These are phyloP conservation scores for Brassica nigra DNA, from an alignment of 345 rosid genomes.

Conservation along the genomic window DNA sequence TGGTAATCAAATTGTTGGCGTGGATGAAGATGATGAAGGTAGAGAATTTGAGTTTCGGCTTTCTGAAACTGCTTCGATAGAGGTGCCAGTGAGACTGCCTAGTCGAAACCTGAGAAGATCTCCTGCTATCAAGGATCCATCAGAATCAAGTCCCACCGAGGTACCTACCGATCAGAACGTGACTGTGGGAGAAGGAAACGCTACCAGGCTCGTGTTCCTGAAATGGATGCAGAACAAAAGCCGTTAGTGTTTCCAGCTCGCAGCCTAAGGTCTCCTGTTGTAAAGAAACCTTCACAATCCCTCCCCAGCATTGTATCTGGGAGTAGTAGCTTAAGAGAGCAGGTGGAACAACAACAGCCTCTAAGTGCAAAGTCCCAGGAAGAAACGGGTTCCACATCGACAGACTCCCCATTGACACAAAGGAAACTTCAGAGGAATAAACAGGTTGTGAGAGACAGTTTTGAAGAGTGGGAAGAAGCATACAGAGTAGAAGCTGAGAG, in stretches of 20 bases:
- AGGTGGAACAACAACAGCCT: conserved; percentile 45
- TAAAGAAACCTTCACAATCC: conserved; percentile 46
- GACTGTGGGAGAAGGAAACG: conserved; percentile 30
- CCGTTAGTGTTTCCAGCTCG: conserved; percentile 42
- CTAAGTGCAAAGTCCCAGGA: conserved; percentile 43
- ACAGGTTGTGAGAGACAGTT: conserved; percentile 73
- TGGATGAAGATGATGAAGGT: conserved; percentile 38
- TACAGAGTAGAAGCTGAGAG: conserved; percentile 67
- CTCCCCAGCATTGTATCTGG: conserved; percentile 42
- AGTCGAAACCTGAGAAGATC: conserved; percentile 45
- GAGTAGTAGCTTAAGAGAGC: conserved; percentile 47
- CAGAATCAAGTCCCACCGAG: conserved; percentile 26
- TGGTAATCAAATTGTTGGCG: conserved; percentile 40
- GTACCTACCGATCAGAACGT: conserved; percentile 41
- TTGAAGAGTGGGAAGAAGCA: conserved; percentile 99
- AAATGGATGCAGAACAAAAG: conserved; percentile 38
- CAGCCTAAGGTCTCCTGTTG: conserved; percentile 41
- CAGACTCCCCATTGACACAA: conserved; percentile 52
- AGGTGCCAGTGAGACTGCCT: conserved; percentile 42
- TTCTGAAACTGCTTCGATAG: conserved; percentile 43
- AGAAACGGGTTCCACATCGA: conserved; percentile 42
- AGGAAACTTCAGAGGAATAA: conserved; percentile 71
- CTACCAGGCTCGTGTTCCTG: conserved; percentile 39
- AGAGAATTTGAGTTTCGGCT: conserved; percentile 21
- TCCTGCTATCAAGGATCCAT: conserved; percentile 41